Evolutionary conservation across 805 yeast genomes (phyloP).

Genomic region (Maudiozyma saulgeensis): DNA sequence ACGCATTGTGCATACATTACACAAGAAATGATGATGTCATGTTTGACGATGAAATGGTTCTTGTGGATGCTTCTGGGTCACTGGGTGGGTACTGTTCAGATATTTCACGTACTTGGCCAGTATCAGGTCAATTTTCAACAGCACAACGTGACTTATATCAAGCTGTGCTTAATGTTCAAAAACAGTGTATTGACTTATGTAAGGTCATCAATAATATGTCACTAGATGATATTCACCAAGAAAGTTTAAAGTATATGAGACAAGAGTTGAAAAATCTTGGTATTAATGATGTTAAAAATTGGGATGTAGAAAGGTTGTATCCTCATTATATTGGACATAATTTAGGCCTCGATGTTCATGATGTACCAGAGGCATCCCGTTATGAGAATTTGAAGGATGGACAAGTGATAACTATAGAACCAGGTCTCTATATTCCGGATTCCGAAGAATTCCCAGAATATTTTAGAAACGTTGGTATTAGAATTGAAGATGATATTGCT

Average conservation of each 20-base stretch:
- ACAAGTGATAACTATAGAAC: conserved; percentile 90
- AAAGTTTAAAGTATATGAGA: conserved; percentile 50
- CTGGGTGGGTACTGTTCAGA: conserved; percentile 93
- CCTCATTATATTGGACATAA: conserved; percentile 97
- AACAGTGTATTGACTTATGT: conserved; percentile 64
- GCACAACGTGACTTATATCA: conserved; percentile 83
- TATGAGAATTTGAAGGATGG: conserved; percentile 45
- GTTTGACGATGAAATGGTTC: conserved; percentile 67
- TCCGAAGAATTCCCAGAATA: conserved; percentile 60
- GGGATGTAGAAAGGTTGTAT: conserved; percentile 51
- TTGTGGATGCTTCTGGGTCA: conserved; percentile 92
- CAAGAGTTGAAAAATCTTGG: conserved; percentile 68
- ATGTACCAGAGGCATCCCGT: conserved; percentile 57
- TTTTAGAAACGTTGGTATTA: conserved; percentile 81
- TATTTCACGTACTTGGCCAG: conserved; percentile 96
- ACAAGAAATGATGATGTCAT: conserved; percentile 83
- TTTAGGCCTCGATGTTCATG: conserved; percentile 87
- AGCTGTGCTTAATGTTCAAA: conserved; percentile 78
- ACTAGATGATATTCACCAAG: conserved; percentile 65
- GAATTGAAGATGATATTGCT: conserved; percentile 90
- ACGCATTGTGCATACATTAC: conserved; percentile 87
- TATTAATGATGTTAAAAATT: conserved; percentile 39
- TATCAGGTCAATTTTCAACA: conserved; percentile 56
- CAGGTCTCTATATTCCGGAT: conserved; percentile 85
- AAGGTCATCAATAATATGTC: conserved; percentile 43